Percentiles rank a stretch among this genome's conserved stretches.
Conservation (phyloP, 169 alveolate genomes). For the Besnoitia besnoiti region DNA sequence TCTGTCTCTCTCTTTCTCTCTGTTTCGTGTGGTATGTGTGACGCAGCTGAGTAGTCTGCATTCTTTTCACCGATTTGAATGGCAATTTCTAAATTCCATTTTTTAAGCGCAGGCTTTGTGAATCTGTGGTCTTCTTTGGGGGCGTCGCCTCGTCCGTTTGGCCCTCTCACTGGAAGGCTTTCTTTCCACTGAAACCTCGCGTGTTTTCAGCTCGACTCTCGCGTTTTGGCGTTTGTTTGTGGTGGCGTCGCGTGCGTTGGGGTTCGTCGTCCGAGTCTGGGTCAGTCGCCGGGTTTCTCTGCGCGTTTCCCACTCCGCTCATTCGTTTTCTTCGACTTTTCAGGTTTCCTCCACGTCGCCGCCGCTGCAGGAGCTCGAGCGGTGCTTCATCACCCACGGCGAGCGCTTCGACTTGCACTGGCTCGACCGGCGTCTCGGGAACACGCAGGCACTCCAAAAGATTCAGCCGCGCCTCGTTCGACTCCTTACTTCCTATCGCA, state of each 20-base stretch:
- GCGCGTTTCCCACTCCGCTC: background rate
- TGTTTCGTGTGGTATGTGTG: background rate
- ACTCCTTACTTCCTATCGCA: slow-evolving; percentile 24
- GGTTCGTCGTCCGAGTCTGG: background rate
- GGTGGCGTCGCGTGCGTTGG: background rate
- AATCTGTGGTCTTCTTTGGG: too few species aligned
- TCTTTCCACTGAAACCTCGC: too few species aligned
- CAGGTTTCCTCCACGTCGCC: slow-evolving; percentile 43
- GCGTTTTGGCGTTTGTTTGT: background rate
- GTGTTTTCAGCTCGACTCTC: background rate
- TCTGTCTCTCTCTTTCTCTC: background rate
- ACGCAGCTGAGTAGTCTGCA: too few species aligned
- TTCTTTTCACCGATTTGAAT: too few species aligned
- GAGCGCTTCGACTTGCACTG: slow-evolving; percentile 53
- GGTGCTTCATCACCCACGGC: slow-evolving; percentile 62
- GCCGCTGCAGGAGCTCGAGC: slow-evolving; percentile 55
- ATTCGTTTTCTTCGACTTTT: background rate
- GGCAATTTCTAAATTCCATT: too few species aligned
- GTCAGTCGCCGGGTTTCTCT: background rate
- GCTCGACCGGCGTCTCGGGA: slow-evolving; percentile 45
- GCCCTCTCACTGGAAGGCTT: too few species aligned
- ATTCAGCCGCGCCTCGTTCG: background rate
- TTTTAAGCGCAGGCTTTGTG: too few species aligned
- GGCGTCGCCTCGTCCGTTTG: too few species aligned
- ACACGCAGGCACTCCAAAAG: slow-evolving; percentile 34